Evolutionary conservation across 805 yeast genomes (phyloP).

Genomic region (Tetrapisispora nanseiensis): DNA sequence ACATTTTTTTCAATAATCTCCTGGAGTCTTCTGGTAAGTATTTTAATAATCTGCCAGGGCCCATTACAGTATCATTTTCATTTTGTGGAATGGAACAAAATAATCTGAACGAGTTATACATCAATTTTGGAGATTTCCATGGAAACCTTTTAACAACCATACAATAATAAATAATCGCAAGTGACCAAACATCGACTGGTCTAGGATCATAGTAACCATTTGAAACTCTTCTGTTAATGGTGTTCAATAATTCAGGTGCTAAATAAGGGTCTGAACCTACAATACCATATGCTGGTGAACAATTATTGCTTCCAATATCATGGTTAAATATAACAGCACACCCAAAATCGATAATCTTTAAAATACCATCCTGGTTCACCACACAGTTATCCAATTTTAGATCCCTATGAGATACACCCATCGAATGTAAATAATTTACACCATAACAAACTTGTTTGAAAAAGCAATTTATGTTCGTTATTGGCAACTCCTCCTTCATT

Average conservation of each 20-base stretch:
- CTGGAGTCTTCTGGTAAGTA: constrained; percentile 63
- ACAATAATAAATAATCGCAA: constrained; percentile 87
- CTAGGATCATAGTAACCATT: constrained; percentile 61
- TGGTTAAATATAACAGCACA: constrained; percentile 65
- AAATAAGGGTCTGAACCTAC: constrained; percentile 95
- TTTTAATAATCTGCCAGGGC: constrained; percentile 65
- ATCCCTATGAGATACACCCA: constrained; percentile 90
- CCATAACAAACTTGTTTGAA: constrained; percentile 75
- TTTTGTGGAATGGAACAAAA: constrained; percentile 40
- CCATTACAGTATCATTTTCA: constrained; percentile 39
- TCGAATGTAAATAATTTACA: constrained; percentile 60
- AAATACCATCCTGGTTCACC: constrained; percentile 59
- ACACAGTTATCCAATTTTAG: constrained; percentile 90
- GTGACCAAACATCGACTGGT: constrained; percentile 85
- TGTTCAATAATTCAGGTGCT: constrained; percentile 77
- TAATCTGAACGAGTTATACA: constrained; percentile 66
- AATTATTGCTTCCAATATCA: constrained; percentile 45
- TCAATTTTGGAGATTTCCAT: constrained; percentile 82
- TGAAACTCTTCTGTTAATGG: not conserved
- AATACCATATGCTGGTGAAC: constrained; percentile 67
- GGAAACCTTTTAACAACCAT: constrained; percentile 83
- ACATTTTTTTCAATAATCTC: constrained; percentile 52
- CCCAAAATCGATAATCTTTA: constrained; percentile 89
- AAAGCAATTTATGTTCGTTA: constrained; percentile 65
- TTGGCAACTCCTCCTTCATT: constrained; percentile 74